Evolutionary conservation across 495 filamentous ascomycete species (phyloP).

Genomic region (Penicillium cosmopolitanum): DNA sequence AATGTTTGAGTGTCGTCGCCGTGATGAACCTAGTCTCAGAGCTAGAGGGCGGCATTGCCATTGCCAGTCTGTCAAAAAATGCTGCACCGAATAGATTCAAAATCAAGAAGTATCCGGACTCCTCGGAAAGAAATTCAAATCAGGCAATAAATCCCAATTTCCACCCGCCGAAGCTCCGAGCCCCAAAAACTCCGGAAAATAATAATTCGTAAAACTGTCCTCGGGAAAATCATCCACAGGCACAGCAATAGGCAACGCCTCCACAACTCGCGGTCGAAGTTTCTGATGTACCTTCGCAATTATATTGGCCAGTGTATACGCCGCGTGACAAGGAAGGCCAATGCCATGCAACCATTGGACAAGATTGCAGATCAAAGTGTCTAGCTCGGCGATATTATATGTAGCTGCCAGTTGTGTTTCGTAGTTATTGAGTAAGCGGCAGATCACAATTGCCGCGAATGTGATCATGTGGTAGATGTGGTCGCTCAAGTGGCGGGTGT

Average conservation of each 20-base stretch:
- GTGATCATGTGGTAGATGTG: constrained; percentile 56
- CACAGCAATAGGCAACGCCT: constrained; percentile 10
- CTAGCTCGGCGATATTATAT: constrained; percentile 35
- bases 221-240: constrained; percentile 19
- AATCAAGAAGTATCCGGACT: constrained; percentile 3
- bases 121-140: constrained; percentile 29
- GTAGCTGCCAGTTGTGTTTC: constrained; percentile 34
- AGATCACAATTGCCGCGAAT: constrained; percentile 48
- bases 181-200: constrained; percentile 38
- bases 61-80: too few relatives aligned
- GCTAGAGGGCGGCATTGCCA: too few relatives aligned
- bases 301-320: constrained; percentile 47
- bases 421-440: constrained; percentile 41
- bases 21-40: too few relatives aligned
- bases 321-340: constrained; percentile 48
- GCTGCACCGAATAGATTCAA: too few relatives aligned
- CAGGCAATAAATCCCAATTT: constrained; percentile 31
- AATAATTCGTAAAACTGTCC: constrained; percentile 29
- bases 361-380: constrained; percentile 36
- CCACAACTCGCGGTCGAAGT: constrained; percentile 19
- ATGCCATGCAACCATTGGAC: constrained; percentile 48
- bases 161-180: constrained; percentile 30
- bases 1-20: too few relatives aligned
- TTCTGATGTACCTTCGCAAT: constrained; percentile 33
- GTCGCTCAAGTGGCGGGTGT: constrained; percentile 48